These are phyloP conservation scores for Lunularia cruciata DNA, from an alignment of 225 moss, liverwort and hornwort species.

Conservation along the genomic window DNA sequence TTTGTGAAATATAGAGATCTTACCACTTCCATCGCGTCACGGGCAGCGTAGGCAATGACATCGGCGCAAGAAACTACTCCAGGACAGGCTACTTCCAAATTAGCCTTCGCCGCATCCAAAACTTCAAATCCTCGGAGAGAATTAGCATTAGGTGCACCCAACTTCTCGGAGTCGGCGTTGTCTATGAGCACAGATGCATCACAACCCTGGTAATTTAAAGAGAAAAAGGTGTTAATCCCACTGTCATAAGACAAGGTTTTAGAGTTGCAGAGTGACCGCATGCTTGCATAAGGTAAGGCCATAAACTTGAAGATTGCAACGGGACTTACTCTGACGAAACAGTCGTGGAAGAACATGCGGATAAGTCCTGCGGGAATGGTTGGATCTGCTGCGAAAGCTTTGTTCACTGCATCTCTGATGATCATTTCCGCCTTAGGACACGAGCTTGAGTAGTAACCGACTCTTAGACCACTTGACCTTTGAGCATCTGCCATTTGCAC, in stretches of 20 bases:
- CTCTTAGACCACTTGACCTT: background rate
- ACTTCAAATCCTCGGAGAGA: constrained; percentile 36
- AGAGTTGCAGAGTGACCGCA: too few relatives aligned
- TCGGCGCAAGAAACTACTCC: constrained; percentile 39
- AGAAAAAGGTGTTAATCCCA: background rate
- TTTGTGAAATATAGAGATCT: background rate
- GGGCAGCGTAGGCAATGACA: constrained; percentile 29
- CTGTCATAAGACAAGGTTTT: background rate
- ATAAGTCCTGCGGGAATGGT: constrained; percentile 17
- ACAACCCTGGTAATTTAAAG: constrained; percentile 25
- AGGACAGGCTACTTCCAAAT: constrained; percentile 23
- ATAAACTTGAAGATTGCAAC: background rate
- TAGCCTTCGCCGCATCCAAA: constrained; percentile 26
- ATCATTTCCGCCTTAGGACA: constrained; percentile 12
- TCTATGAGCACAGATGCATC: constrained; percentile 38
- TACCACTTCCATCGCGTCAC: constrained; percentile 30
- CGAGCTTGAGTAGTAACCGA: background rate
- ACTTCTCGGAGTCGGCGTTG: constrained; percentile 27
- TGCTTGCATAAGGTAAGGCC: background rate
- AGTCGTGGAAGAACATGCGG: constrained; percentile 24
- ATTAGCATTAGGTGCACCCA: constrained; percentile 30
- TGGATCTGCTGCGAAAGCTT: background rate
- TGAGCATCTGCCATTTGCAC: background rate
- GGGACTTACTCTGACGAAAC: constrained; percentile 18
- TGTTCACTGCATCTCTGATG: background rate